A percentile compares a stretch with the other conserved stretches of the same genome.
These are phyloP conservation scores for Stropharia rugosoannulata DNA, from an alignment of 768 basidiomycete genomes.

Conservation along the genomic window DNA sequence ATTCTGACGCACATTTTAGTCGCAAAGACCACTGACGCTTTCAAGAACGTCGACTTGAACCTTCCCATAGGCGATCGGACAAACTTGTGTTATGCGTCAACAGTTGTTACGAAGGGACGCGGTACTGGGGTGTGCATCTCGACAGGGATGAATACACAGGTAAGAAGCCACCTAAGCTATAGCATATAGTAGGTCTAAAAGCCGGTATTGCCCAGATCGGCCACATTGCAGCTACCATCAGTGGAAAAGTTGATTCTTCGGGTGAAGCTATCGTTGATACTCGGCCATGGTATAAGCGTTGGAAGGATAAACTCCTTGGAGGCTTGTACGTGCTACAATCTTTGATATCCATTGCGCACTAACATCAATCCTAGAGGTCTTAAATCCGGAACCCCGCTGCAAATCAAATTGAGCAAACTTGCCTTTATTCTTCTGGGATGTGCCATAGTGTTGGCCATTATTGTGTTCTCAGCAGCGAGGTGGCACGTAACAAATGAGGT, in stretches of 20 bases:
- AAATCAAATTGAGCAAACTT: constrained; percentile 34
- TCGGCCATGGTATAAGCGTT: constrained; percentile 23
- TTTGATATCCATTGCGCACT: neutral
- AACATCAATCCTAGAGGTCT: constrained; percentile 24
- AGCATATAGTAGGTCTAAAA: no score
- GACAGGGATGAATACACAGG: constrained; percentile 55
- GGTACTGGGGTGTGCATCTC: constrained; percentile 44
- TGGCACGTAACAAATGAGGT: constrained; percentile 33
- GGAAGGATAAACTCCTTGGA: constrained; percentile 18
- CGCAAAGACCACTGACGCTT: constrained; percentile 34
- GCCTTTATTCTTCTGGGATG: constrained; percentile 35
- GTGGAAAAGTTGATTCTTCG: constrained; percentile 20
- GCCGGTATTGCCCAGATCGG: constrained; percentile 27
- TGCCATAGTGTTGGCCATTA: constrained; percentile 34
- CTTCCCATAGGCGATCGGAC: constrained; percentile 41
- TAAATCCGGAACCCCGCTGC: constrained; percentile 34
- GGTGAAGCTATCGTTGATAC: constrained; percentile 12
- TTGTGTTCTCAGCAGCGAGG: constrained; percentile 34
- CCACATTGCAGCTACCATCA: constrained; percentile 35
- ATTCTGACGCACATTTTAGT: constrained; percentile 21
- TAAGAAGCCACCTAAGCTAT: constrained; percentile 21
- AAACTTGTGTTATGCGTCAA: constrained; percentile 45
- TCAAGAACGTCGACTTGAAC: constrained; percentile 28
- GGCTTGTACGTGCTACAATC: constrained; percentile 25
- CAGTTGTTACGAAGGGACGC: constrained; percentile 45